Conservation (phyloP, 805 yeast genomes). For the Kodamaea lidongshanica region DNA sequence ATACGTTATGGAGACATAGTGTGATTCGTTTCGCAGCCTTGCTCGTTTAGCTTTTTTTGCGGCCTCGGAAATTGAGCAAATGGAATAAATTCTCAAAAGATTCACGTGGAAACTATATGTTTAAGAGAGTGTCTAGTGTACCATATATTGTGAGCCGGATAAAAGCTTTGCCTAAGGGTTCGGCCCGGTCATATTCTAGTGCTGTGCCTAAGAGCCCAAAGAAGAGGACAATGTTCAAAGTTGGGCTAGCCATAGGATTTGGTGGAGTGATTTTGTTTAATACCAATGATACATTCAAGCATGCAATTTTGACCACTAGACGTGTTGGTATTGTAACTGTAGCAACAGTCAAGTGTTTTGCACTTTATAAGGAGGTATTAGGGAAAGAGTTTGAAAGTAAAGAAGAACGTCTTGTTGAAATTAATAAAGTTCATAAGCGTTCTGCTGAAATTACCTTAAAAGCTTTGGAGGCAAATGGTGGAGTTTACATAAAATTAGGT, state of each 20-base stretch:
- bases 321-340: slow-evolving; percentile 58
- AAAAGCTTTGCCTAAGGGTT: background rate
- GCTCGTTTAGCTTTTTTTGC: too few species aligned
- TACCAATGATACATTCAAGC: slow-evolving; percentile 34
- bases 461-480: slow-evolving; percentile 84
- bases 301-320: slow-evolving; percentile 31
- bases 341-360: slow-evolving; percentile 71
- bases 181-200: background rate
- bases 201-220: slow-evolving; percentile 1
- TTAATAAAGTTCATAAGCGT: slow-evolving; percentile 59
- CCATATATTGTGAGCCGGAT: background rate
- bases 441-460: slow-evolving; percentile 75
- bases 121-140: too few species aligned
- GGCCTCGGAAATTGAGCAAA: too few species aligned
- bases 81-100: too few species aligned
- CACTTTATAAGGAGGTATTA: slow-evolving; percentile 56
- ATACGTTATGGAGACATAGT: too few species aligned
- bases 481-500: slow-evolving; percentile 88
- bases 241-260: slow-evolving; percentile 26
- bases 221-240: slow-evolving; percentile 11
- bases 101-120: too few species aligned
- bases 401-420: slow-evolving; percentile 44
- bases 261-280: slow-evolving; percentile 24
- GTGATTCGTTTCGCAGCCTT: too few species aligned
- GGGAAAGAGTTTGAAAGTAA: slow-evolving; percentile 35